These are phyloP conservation scores for Amanita thiersii DNA, from an alignment of 768 basidiomycete genomes.

Conservation along the genomic window DNA sequence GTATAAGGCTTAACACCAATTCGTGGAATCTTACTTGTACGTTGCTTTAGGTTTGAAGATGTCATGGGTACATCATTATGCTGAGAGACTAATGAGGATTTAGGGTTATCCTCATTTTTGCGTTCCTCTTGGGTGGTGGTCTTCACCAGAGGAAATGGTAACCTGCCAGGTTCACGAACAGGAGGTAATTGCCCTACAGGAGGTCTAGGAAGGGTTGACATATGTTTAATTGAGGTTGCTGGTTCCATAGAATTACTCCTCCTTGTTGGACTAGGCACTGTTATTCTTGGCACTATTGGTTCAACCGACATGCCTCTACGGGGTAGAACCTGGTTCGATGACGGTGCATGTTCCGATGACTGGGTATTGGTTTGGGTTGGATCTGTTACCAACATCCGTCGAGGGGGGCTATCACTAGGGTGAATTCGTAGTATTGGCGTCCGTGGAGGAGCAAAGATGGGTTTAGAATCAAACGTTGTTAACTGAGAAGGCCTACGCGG, in stretches of 20 bases:
- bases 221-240: constrained; percentile 10
- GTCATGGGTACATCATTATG: constrained; percentile 11
- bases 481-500: constrained; percentile 35
- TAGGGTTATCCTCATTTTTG: not conserved
- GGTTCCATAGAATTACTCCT: constrained; percentile 10
- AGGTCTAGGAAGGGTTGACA: constrained; percentile 1
- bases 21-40: constrained; percentile 53
- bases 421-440: constrained; percentile 22
- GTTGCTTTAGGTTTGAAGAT: constrained; percentile 40
- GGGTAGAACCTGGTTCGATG: not conserved
- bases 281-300: not conserved
- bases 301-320: not conserved
- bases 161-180: constrained; percentile 10
- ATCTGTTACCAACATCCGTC: constrained; percentile 28
- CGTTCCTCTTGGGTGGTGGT: constrained; percentile 3
- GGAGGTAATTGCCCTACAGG: constrained; percentile 6
- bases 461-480: constrained; percentile 15
- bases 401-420: constrained; percentile 30
- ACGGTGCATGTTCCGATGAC: constrained; percentile 1
- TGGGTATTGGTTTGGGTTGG: constrained; percentile 24
- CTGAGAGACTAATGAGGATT: not conserved
- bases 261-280: not conserved
- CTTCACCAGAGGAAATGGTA: constrained; percentile 30
- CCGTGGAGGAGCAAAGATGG: constrained; percentile 10
- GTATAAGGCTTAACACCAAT: constrained; percentile 53